Evolutionary conservation across 2,329 filamentous ascomycete genomes (phyloP), one percentile per base, ranked within the genome.

Genomic region (Colletotrichum higginsianum): DNA sequence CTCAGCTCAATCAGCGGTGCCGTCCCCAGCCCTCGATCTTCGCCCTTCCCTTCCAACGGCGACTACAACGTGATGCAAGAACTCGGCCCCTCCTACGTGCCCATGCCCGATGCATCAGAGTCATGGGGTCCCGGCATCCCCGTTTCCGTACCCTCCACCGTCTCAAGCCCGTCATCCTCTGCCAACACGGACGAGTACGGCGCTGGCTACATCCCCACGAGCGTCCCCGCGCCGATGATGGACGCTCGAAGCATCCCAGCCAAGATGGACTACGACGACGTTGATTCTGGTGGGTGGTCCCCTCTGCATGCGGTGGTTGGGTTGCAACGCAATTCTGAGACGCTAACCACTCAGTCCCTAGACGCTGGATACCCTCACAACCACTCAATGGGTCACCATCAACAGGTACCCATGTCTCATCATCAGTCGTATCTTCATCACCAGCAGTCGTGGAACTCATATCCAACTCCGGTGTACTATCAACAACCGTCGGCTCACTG

Each of bases 111-210:
- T 77, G 82, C 81, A 61, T 82, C 83, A 73, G 86, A 86, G 72
- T 78, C 82, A 30, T 88, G 86, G 86, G 80, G 84, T 15, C 78
- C 82, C 55, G 79, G 81, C 16, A 80, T 87, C 9, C 79, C 84
- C 30, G 83, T 83, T 63, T 82, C 84, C 47, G 79, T 86, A 23
- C 79, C 85, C 18, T 86, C 86, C 60, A 86, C 82, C 61, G 86
- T 86, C 13, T 87, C 87, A 23, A 88, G 86, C 76, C 86, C 87
- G 21, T 83, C 85, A 3, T 88, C 87, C 2, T 86, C 86, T 2
- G 82, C 81, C 55, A 81, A 81, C 62, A 81, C 82, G 60, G 85
- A 87, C 61, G 86, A 88, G 61, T 87, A 86, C 76, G 82, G 79
- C 70, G 78, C 71, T 57, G 79, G 80, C 73, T 88, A 87, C 76